A percentile compares a stretch with the other conserved stretches of the same genome.
Evolutionary conservation across 495 filamentous ascomycete species (phyloP).

Genomic region (Collariella sp.): DNA sequence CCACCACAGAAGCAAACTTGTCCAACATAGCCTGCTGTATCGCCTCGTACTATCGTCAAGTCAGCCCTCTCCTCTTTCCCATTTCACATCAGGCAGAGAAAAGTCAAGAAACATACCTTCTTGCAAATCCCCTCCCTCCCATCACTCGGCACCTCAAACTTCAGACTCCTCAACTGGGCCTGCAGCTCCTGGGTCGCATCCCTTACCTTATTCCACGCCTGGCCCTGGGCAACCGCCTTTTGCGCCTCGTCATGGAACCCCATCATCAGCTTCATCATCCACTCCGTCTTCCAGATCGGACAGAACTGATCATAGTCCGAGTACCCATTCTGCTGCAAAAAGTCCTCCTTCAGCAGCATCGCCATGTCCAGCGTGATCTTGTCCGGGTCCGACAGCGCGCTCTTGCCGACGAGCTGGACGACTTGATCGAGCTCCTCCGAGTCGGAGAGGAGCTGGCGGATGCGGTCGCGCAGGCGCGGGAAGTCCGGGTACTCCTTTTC

Average conservation of each 20-base stretch:
- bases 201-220: slow-evolving; percentile 83
- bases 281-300: slow-evolving; percentile 98
- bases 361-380: slow-evolving; percentile 98
- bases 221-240: slow-evolving; percentile 84
- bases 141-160: slow-evolving; percentile 85
- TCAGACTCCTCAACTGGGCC: slow-evolving; percentile 74
- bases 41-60: slow-evolving; percentile 65
- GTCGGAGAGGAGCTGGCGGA: slow-evolving; percentile 84
- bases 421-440: slow-evolving; percentile 98
- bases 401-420: slow-evolving; percentile 96
- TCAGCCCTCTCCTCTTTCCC: not conserved
- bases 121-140: slow-evolving; percentile 64
- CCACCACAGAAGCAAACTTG: slow-evolving; percentile 86
- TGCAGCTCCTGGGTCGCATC: slow-evolving; percentile 85
- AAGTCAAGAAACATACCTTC: slow-evolving; percentile 49
- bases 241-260: slow-evolving; percentile 95
- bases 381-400: slow-evolving; percentile 88
- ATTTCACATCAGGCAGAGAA: not conserved
- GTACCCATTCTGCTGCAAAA: slow-evolving; percentile 98
- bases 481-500: slow-evolving; percentile 89
- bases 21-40: slow-evolving; percentile 86
- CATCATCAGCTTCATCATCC: slow-evolving; percentile 99
- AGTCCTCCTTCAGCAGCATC: slow-evolving; percentile 91
- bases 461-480: slow-evolving; percentile 81
- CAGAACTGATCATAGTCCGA: slow-evolving; percentile 98